phyloP scores from a whole-genome alignment of 2,329 filamentous ascomycete species.

The Geosmithia morbida region DNA sequence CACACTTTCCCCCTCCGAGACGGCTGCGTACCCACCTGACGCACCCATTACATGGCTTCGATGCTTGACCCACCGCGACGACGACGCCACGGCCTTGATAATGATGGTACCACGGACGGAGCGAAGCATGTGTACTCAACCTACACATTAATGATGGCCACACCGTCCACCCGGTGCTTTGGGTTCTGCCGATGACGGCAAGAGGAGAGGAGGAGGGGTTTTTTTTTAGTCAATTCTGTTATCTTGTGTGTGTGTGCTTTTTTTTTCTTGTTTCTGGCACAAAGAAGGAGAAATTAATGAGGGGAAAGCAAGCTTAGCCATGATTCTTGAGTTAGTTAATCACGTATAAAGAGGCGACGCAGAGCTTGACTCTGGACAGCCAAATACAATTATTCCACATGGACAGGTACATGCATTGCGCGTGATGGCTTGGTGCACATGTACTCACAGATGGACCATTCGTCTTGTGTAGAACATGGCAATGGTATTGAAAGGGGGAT shows the following conservation, averaged over 20 bases:
- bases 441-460: too few species aligned
- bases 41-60: neutral
- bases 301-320: neutral
- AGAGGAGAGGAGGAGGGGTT: neutral
- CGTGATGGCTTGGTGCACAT: too few species aligned
- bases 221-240: neutral
- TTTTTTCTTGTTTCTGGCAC: neutral
- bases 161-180: too few species aligned
- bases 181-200: too few species aligned
- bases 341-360: neutral
- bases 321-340: neutral
- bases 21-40: neutral
- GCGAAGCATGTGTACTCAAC: too few species aligned
- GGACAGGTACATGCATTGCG: too few species aligned
- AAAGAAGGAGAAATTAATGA: neutral
- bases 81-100: neutral
- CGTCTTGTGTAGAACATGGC: too few species aligned
- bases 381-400: too few species aligned
- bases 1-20: neutral
- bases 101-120: neutral
- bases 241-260: neutral
- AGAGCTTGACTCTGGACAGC: neutral
- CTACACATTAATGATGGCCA: too few species aligned
- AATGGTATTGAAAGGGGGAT: too few species aligned
- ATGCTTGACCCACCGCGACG: neutral